Percentiles rank a stretch among this genome's conserved stretches.
Evolutionary conservation across 202 grass and related monocot species (phyloP).

Genomic region (Hordeum pubiflorum): DNA sequence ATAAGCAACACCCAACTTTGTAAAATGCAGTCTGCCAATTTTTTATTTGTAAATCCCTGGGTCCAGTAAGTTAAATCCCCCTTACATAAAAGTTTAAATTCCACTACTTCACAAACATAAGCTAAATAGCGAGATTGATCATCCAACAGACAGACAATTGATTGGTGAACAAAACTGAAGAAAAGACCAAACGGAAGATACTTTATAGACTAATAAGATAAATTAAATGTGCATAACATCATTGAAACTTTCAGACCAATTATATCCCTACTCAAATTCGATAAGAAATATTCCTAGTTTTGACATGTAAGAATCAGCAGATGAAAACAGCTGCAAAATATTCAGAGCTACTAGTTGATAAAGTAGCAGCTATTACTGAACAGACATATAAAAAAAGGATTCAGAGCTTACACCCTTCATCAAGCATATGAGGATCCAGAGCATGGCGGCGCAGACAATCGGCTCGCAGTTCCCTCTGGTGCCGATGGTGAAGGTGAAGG

Average conservation of each 20-base stretch:
- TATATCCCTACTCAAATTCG: neutral
- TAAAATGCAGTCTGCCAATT: too few relatives aligned
- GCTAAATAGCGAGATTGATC: neutral
- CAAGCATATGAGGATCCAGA: slow-evolving; percentile 88
- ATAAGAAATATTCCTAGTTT: neutral
- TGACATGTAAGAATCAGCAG: neutral
- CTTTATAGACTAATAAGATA: neutral
- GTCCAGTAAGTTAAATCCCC: neutral
- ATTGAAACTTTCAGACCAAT: neutral
- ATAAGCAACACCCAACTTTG: neutral
- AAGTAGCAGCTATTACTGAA: slow-evolving; percentile 1
- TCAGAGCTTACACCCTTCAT: slow-evolving; percentile 89
- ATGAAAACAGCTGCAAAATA: neutral
- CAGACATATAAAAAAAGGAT: slow-evolving; percentile 15
- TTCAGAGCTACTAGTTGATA: neutral
- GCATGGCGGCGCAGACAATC: slow-evolving; percentile 63
- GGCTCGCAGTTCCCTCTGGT: slow-evolving; percentile 93
- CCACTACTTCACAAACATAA: neutral
- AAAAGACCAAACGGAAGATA: neutral
- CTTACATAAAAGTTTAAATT: neutral
- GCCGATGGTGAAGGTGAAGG: slow-evolving; percentile 91
- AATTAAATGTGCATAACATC: neutral
- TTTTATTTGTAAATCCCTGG: neutral
- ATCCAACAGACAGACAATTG: neutral
- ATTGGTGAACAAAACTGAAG: neutral